Evolutionary conservation across 2,329 filamentous ascomycete species (phyloP), one percentile per base, ranked within the genome.

Genomic region (Chrysoporthe cubensis): DNA sequence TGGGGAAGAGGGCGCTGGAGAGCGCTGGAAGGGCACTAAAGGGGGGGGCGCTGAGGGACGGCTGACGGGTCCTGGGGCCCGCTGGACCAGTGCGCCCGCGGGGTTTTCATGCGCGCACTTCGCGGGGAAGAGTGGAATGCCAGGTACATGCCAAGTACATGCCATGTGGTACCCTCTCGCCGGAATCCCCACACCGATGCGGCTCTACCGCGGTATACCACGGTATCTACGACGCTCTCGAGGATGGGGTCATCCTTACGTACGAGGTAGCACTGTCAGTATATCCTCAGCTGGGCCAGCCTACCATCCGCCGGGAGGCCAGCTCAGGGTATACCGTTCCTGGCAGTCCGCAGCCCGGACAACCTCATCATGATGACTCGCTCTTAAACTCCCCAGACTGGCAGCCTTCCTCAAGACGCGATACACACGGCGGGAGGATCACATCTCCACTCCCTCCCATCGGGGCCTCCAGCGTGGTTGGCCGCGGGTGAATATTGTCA

Each of bases 41-140:
- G 21, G 50, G 50, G 14, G 50, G 11, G 26, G 50, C 26, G 32
- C 26, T 52, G 11, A 14, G 21, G 50, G 50, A 54, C 50, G 50
- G 21, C 50, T 54, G 50, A 54, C 50, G 21, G 50, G 50, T 32
- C 50, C 50, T 34, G 1, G 48, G 26, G 26, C 26, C 26, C 26
- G 26, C 26, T 26, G 21, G 37, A 9, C 26, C 50, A 54, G 50
- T 4, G 26, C 16, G 11, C 14, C 21, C 32, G 50, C 50, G 50
- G 50, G 50, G 50, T 57, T 40, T n/a, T 57, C 11, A 7, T n/a
- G 54, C 4, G 54, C 43, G 21, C 26, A 50, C 9, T 52, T 52
- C 56, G 63, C 63, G 56, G 63, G 63, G 63, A 65, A 65, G 63
- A 5, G 60, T 50, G 44, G 60, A 21, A 26, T n/a, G 50, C 50